Evolutionary conservation across 73 alveolate species (phyloP).

Genomic region (Uronychia binucleata): DNA sequence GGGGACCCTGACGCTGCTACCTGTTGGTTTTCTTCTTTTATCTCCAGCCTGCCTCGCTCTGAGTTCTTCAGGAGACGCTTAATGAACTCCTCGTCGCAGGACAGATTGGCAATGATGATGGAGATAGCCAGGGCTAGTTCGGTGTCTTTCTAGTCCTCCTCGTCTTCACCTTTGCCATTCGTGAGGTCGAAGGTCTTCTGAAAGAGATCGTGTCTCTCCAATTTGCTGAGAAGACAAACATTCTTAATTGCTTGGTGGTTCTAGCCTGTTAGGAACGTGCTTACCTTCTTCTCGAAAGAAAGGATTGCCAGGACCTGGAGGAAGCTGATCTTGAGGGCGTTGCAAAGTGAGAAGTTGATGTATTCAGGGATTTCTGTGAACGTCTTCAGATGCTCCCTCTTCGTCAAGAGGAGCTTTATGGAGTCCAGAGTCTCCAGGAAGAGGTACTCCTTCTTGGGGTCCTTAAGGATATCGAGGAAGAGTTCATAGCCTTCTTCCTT

Average conservation of each 20-base stretch:
- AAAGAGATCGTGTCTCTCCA: conserved; percentile 10
- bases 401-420: conserved; percentile 46
- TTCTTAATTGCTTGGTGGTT: conserved; percentile 34
- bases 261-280: not conserved
- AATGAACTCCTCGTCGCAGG: conserved; percentile 52
- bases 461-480: conserved; percentile 47
- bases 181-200: conserved; percentile 7
- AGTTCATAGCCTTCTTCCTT: conserved; percentile 58
- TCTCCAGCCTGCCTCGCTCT: not conserved
- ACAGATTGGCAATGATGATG: conserved; percentile 40
- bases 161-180: not conserved
- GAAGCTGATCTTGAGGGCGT: conserved; percentile 34
- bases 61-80: conserved; percentile 7
- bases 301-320: conserved; percentile 58
- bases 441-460: conserved; percentile 35
- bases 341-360: conserved; percentile 17
- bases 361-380: conserved; percentile 35
- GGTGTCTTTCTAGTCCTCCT: conserved; percentile 22
- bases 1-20: not conserved
- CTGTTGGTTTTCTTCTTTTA: not conserved
- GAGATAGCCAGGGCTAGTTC: conserved; percentile 48
- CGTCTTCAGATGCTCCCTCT: conserved; percentile 33
- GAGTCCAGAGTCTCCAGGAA: conserved; percentile 61
- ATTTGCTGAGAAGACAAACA: conserved; percentile 5
- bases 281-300: conserved; percentile 28